Evolutionary conservation across 2,329 filamentous ascomycete genomes (phyloP), one percentile per base, ranked within the genome.

Genomic region (Xylaria sp.): DNA sequence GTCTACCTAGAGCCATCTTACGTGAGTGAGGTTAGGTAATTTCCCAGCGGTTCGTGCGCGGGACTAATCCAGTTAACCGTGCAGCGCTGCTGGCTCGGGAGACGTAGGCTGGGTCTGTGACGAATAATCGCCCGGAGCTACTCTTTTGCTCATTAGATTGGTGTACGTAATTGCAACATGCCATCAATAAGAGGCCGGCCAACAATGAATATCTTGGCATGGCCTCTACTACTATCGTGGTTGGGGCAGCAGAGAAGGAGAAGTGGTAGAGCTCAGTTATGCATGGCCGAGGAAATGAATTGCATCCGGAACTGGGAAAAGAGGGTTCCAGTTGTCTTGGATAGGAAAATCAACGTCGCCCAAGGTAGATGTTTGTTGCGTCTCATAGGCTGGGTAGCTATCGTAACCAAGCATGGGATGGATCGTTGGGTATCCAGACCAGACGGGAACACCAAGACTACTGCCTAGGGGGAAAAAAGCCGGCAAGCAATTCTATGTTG

Each of bases 31-130:
- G 28, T 37, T 39, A 20, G 44, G 37, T n/a, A 41, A 31, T 62
- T 25, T 62, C 46, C 44, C 58, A 58, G 61, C 52, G 51, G 65
- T 58, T 67, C 51, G 64, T 62, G 64, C 64, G 58, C 63, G 39
- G 48, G 46, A 66, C 39, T 37, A 61, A 28, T 48, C 25, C 23
- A 34, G 52, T 31, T 59, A 54, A 50, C 58, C 65, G 52, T 63
- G 58, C 58, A n/a, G 63, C 67, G 58, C 54, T 63, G 63, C 61
- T 65, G 58, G 54, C 56, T 15, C 34, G 54, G 41, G 44, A 9
- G 41, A 48, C 7, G n/a, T 28, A 44, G 25, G 54, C 41, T 51
- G 12, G 28, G 50, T 62, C 39, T 39, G 10, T 41, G 46, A 6
- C 50, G 57, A 58, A 37, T 41, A 20, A 31, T 20, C 51, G 23